phyloP scores from a whole-genome alignment of 2,329 filamentous ascomycete genomes.

The Fusarium chlamydosporum region DNA sequence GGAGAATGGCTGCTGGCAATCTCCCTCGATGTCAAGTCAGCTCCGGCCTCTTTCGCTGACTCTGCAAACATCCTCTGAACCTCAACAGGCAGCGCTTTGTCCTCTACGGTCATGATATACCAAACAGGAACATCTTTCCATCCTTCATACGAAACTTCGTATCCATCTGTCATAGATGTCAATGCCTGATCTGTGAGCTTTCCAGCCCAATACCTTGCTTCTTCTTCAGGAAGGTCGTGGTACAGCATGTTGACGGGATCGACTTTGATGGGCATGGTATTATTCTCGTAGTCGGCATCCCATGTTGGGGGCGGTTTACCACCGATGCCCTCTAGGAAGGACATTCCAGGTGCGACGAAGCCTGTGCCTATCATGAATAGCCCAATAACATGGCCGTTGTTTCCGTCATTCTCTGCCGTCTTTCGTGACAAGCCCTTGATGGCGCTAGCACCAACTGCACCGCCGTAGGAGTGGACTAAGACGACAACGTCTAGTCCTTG shows the following conservation, averaged over 20 bases:
- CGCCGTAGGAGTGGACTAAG: constrained; percentile 65
- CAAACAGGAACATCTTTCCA: constrained; percentile 64
- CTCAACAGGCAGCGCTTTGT: constrained; percentile 58
- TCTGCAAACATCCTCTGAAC: constrained; percentile 57
- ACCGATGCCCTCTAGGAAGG: constrained; percentile 59
- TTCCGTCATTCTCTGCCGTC: background rate
- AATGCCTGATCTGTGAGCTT: constrained; percentile 60
- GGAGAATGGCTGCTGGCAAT: constrained; percentile 64
- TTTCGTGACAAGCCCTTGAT: constrained; percentile 58
- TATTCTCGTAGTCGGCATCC: constrained; percentile 57
- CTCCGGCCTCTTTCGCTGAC: constrained; percentile 58
- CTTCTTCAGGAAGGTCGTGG: constrained; percentile 62
- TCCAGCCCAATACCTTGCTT: constrained; percentile 59
- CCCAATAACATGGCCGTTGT: constrained; percentile 59
- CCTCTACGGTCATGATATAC: constrained; percentile 62
- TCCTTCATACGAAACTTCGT: constrained; percentile 60
- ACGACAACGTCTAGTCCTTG: constrained; percentile 62
- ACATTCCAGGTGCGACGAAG: constrained; percentile 55
- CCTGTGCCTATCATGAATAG: constrained; percentile 62
- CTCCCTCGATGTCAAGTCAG: constrained; percentile 56
- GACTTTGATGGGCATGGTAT: constrained; percentile 58
- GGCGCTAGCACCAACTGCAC: constrained; percentile 62
- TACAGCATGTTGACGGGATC: constrained; percentile 62
- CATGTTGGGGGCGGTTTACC: constrained; percentile 61
- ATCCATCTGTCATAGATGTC: constrained; percentile 62